Evolutionary conservation across 352 stramenopile species (phyloP), one percentile per base, ranked within the genome.

Genomic region (Globisporangium solare): DNA sequence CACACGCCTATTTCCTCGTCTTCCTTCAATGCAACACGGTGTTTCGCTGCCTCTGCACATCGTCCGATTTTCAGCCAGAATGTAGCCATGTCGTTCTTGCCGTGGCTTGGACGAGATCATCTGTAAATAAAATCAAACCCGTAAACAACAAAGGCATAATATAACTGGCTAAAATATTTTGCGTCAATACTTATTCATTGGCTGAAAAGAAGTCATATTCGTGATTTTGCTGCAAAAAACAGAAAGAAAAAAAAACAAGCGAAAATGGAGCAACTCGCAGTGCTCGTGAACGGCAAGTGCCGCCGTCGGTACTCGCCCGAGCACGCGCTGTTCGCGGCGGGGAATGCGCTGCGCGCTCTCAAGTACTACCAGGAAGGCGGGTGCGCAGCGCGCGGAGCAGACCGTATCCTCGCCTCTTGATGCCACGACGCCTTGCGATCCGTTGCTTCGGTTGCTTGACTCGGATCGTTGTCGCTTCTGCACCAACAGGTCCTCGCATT

Each of bases 281-380:
- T 68, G 59, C 50, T 77, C 11, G 11, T 63, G 37, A 72, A 47
- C n/a, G 76, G 76, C 54, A 84, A 86, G 61, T 83, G 63, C 53
- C 43, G 70, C 35, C 76, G 76, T 24, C 66, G 65, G 31, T 78
- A 75, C 61, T 81, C 73, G 39, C 74, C 76, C n/a, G 71, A 83
- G 32, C 69, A 83, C 58, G 45, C 63, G 45, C 43, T 82, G 15
- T 86, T 86, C 48, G 64, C 71, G 12, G 55, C 67, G 18, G 76
- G 73, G 6, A 79, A 80, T 43, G 65, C 56, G 14, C 54, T 81
- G 45, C 76, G 71, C 49, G 61, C 55, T 13, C 54, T 52, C 47
- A 82, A 77, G 52, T 86, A 78, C 60, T 75, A 74, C n/a, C 71
- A 73, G 13, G 60, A 63, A 20, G 53, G 47, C 60, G 68, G 52